Evolutionary conservation across 306 rosid species (phyloP), one percentile per base, ranked within the genome.

Genomic region (Cyamopsis tetragonoloba): DNA sequence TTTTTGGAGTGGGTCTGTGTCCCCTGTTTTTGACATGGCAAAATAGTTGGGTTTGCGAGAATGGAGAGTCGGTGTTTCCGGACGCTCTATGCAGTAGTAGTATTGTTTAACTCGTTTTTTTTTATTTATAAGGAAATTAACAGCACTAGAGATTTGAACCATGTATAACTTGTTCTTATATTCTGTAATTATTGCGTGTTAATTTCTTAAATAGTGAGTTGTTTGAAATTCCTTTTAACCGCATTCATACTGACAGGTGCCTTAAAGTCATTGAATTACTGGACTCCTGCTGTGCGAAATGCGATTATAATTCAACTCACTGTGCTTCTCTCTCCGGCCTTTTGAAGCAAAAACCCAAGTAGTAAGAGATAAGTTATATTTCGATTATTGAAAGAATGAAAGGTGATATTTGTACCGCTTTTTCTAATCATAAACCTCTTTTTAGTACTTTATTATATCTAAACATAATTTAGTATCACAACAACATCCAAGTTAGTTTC

Each of bases 241-340:
- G 43, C 60, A 31, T 39, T 5, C 54, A 32, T 46, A 17, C 46
- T 41, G 64, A 24, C 72, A 92, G 96, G 87, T 93, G 97, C 76
- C 64, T 70, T 34, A 82, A 41, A 75, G 91, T 75, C 14, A 90
- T 86, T 80, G 85, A 88, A 62, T 59, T 80, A 79, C 83, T 90
- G 58, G 91, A 90, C 42, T 70, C 71, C 13, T 93, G 96, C 66
- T 93, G 99, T 66, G 84, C 86, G 82, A 88, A 81, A 70, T 82
- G 91, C 39, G 37, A 85, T 27, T 74, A 88, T 75, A 83, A 85
- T 23, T 90, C 97, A 38, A 90, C 95, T 10, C 99, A 93, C 76
- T 93, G 96, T 65, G 97, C 84, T 81, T 93, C 96, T 24, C 89
- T 93, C 72, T 85, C 95, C 17, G 89, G 79, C 59, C 91, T 93